phyloP scores from a whole-genome alignment of 495 filamentous ascomycete genomes.

The Lasiosphaeris hirsuta region DNA sequence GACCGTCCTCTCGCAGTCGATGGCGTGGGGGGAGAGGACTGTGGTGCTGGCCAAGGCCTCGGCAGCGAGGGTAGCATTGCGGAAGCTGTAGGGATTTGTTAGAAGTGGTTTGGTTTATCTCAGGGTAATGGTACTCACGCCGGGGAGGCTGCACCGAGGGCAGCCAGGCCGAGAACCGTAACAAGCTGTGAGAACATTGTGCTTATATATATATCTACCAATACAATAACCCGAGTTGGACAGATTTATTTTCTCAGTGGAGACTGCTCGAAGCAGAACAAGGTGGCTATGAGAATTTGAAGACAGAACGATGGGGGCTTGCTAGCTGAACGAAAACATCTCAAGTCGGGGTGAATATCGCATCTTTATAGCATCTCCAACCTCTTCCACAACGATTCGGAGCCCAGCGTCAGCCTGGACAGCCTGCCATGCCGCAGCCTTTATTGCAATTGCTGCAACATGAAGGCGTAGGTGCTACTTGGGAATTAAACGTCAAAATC shows the following conservation, averaged over 20 bases:
- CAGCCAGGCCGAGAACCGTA: neutral
- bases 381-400: too few species aligned
- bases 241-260: neutral
- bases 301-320: too few species aligned
- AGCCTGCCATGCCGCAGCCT: too few species aligned
- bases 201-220: neutral
- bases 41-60: neutral
- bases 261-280: too few species aligned
- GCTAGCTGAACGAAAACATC: too few species aligned
- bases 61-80: neutral
- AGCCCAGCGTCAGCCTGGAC: too few species aligned
- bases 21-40: neutral
- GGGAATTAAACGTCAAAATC: too few species aligned
- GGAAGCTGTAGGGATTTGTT: neutral
- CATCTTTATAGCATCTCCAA: too few species aligned
- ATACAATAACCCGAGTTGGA: neutral
- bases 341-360: too few species aligned
- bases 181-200: neutral
- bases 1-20: constrained; percentile 4
- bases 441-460: too few species aligned
- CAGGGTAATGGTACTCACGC: neutral
- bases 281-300: too few species aligned
- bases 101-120: neutral
- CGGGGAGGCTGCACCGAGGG: neutral
- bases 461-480: too few species aligned